Percentiles rank a stretch among this genome's conserved stretches.
Evolutionary conservation across 2,329 filamentous ascomycete genomes (phyloP).

Genomic region (Pleomassaria siparia): DNA sequence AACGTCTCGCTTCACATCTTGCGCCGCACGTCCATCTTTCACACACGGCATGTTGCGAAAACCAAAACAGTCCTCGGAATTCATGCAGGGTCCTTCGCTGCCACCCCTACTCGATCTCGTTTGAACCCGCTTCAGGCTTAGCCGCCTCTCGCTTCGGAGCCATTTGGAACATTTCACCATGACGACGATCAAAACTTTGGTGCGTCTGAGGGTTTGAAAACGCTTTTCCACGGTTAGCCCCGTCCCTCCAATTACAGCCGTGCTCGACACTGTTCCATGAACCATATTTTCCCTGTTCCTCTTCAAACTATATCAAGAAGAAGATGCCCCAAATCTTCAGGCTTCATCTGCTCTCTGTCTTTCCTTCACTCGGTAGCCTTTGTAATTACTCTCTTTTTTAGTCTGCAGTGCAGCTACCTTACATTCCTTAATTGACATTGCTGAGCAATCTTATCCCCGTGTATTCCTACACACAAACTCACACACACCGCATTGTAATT

Average conservation of each 20-base stretch:
- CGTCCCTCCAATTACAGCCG: constrained; percentile 44
- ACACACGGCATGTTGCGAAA: constrained; percentile 45
- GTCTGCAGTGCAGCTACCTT: constrained; percentile 51
- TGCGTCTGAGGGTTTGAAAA: constrained; percentile 46
- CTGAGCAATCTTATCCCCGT: constrained; percentile 43
- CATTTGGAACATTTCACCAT: constrained; percentile 43
- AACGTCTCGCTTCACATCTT: constrained; percentile 41
- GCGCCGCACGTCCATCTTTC: constrained; percentile 39
- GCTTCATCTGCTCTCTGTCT: constrained; percentile 42
- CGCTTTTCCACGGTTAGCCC: constrained; percentile 41
- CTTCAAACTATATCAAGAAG: constrained; percentile 39
- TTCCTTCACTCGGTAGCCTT: constrained; percentile 45
- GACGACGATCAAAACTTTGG: constrained; percentile 40
- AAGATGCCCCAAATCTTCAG: constrained; percentile 39
- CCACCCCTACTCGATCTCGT: constrained; percentile 27
- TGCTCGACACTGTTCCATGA: constrained; percentile 27
- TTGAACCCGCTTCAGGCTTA: constrained; percentile 35
- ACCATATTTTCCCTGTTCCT: constrained; percentile 31
- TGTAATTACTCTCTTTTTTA: constrained; percentile 51
- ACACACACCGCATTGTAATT: constrained; percentile 40
- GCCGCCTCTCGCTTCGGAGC: constrained; percentile 40
- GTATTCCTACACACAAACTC: constrained; percentile 28
- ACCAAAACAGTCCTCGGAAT: constrained; percentile 29
- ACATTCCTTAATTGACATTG: constrained; percentile 53
- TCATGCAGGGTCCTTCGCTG: constrained; percentile 32